These are phyloP conservation scores for Cyberlindnera misumaiensis DNA, from an alignment of 805 yeast species.

Conservation along the genomic window DNA sequence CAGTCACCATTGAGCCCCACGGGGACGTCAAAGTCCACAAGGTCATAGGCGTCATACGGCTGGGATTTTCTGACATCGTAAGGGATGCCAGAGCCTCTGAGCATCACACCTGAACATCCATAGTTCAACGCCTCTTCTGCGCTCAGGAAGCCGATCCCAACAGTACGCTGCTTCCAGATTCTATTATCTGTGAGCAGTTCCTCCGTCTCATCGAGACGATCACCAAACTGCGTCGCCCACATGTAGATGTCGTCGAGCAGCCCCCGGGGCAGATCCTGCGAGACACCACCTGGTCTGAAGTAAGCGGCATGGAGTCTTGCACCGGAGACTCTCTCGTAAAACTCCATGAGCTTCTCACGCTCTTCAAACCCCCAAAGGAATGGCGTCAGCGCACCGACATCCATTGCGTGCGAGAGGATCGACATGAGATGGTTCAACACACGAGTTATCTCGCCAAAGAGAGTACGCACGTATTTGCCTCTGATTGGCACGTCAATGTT, in stretches of 20 bases:
- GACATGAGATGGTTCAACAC: constrained; percentile 82
- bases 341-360: constrained; percentile 89
- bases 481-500: constrained; percentile 82
- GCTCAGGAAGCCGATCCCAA: constrained; percentile 70
- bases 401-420: constrained; percentile 84
- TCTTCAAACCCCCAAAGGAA: constrained; percentile 94
- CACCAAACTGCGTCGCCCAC: constrained; percentile 97
- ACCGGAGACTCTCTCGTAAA: constrained; percentile 85
- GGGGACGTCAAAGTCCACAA: constrained; percentile 80
- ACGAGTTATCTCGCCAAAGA: constrained; percentile 84
- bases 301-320: constrained; percentile 87
- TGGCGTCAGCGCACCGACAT: constrained; percentile 90
- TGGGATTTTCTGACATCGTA: constrained; percentile 79
- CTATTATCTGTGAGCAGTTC: constrained; percentile 86
- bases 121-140: constrained; percentile 86
- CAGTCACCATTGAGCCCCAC: constrained; percentile 88
- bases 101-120: constrained; percentile 80
- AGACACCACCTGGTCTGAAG: constrained; percentile 87
- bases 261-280: constrained; percentile 84
- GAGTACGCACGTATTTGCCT: constrained; percentile 76
- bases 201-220: constrained; percentile 85
- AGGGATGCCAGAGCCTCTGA: constrained; percentile 86
- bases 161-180: constrained; percentile 85
- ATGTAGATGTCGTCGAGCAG: constrained; percentile 83
- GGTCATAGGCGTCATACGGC: constrained; percentile 86